A percentile compares a stretch with the other conserved stretches of the same genome.
Conservation (phyloP, 225 moss, liverwort and hornwort species). For the Asterella californica region DNA sequence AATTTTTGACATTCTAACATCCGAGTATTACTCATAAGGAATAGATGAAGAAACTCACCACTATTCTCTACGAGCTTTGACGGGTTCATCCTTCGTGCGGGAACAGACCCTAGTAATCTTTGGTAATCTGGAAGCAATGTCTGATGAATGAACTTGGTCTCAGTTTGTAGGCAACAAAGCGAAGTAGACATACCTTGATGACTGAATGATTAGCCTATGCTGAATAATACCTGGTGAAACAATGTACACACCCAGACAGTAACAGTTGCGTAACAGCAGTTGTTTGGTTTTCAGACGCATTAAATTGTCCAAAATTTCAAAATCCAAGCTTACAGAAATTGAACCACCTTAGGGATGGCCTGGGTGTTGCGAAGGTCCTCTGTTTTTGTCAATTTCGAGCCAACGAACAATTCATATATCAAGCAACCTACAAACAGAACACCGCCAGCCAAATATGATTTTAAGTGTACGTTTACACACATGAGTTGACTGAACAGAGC, state of each 20-base stretch:
- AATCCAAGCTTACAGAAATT: slow-evolving; percentile 33
- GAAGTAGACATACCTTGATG: background rate
- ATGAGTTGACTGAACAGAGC: background rate
- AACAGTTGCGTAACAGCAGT: background rate
- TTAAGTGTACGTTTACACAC: background rate
- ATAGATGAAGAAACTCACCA: slow-evolving; percentile 48
- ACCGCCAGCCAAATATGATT: background rate
- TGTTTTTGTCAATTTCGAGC: slow-evolving; percentile 70
- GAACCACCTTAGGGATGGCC: slow-evolving; percentile 82
- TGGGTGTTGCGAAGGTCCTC: slow-evolving; percentile 88
- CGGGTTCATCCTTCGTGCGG: slow-evolving; percentile 81
- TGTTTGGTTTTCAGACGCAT: background rate
- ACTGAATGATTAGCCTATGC: background rate
- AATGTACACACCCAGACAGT: background rate
- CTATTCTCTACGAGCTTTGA: slow-evolving; percentile 86
- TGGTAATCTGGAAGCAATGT: slow-evolving; percentile 90
- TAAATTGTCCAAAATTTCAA: slow-evolving; percentile 17
- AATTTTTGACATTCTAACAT: background rate
- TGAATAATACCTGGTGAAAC: background rate
- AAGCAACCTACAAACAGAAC: slow-evolving; percentile 61
- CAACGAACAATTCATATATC: slow-evolving; percentile 77
- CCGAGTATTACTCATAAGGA: background rate
- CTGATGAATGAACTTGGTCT: slow-evolving; percentile 26
- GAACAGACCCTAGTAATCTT: slow-evolving; percentile 74
- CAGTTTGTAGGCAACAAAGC: background rate